Evolutionary conservation across 164 flowering plant species (phyloP), one percentile per base, ranked within the genome.

Genomic region (Tinospora cordifolia): DNA sequence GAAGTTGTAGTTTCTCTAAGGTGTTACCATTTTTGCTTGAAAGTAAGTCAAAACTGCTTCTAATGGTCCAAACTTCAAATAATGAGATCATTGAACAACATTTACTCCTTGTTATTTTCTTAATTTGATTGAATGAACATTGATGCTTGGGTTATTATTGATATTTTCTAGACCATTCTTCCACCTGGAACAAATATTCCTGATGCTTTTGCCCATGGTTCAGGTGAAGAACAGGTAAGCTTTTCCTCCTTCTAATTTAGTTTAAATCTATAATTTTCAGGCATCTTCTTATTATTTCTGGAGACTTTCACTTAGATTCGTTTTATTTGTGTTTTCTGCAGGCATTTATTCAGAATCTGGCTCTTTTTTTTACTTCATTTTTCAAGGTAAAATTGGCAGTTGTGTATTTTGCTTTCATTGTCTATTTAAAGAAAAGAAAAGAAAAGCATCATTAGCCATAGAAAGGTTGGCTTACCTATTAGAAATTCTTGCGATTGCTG

Each of bases 261-360:
- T 15, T 8, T 38, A 41, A 9, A 25, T 75, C 38, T 39, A 27
- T 14, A 19, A 24, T 0, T 25, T n/a, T 10, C 15, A 58, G 39
- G 39, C 22, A 30, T 66, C 17, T 30, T 22, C 6, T 14, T 10
- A 58, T 24, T 47, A 13, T 46, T 49, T 54, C 15, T 44, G 69
- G 34, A 19, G 62, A 17, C 44, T 13, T 13, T 70, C 38, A 51
- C 9, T 24, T 2, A 8, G 6, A 5, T 70, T 41, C 6, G 26
- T 41, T 69, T 10, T 66, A 54, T 62, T 46, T 27, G 51, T 68
- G 74, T 34, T 73, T 76, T 51, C 27, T 81, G 36, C 90, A 94
- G 99, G 96, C 94, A 72, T 94, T 94, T 72, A 90, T 92, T 73
- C 99, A 94, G 80, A 94, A 94, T 64, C 71, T 94, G 77, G 99